Conservation (phyloP, 2,329 filamentous ascomycete species). For the Dactylellina haptotyla region DNA sequence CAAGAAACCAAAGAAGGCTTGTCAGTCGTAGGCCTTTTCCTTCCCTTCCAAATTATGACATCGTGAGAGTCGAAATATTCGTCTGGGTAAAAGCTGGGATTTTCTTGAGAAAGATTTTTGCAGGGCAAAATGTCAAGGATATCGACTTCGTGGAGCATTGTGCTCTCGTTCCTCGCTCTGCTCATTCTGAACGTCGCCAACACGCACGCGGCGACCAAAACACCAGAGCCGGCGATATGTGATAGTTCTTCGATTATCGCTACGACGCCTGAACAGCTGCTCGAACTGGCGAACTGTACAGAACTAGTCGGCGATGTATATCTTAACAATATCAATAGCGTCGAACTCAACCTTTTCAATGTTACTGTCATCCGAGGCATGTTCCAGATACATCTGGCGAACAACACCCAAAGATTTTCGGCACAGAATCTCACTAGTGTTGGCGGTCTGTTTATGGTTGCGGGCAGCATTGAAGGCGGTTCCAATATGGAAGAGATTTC, state of each 20-base stretch:
- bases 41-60: constrained; percentile 31
- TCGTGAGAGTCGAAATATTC: constrained; percentile 18
- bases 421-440: constrained; percentile 39
- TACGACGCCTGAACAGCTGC: constrained; percentile 30
- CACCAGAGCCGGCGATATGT: constrained; percentile 33
- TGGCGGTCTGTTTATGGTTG: constrained; percentile 50
- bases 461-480: constrained; percentile 13
- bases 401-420: constrained; percentile 38
- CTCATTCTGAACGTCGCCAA: constrained; percentile 35
- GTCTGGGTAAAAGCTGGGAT: background rate
- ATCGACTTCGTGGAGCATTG: constrained; percentile 14
- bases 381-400: constrained; percentile 45
- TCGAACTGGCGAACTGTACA: constrained; percentile 40
- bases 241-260: constrained; percentile 31
- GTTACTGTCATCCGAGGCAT: constrained; percentile 39
- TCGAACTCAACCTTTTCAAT: constrained; percentile 38
- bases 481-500: constrained; percentile 34
- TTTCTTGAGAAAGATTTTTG: constrained; percentile 11
- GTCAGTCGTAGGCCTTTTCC: background rate
- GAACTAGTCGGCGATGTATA: constrained; percentile 40
- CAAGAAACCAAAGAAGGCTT: background rate
- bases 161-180: constrained; percentile 36
- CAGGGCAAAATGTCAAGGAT: constrained; percentile 31
- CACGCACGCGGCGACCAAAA: constrained; percentile 21
- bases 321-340: constrained; percentile 38